Percentiles rank a stretch among this genome's conserved stretches.
phyloP scores from a whole-genome alignment of 352 stramenopile genomes.

The Aphanomyces stellatus region DNA sequence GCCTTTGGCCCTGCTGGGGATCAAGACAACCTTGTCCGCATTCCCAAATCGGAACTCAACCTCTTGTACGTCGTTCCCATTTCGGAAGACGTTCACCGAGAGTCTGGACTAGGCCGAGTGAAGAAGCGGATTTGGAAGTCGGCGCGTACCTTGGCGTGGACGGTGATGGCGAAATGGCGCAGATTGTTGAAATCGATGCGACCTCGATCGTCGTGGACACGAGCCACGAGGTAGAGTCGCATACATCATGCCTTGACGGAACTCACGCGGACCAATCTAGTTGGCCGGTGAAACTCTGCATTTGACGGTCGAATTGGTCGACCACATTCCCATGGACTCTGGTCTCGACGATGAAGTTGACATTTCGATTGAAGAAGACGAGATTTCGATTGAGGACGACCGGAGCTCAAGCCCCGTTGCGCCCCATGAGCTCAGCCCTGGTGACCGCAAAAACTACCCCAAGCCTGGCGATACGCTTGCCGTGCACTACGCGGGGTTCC shows the following conservation, averaged over 20 bases:
- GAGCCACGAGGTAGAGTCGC: constrained; percentile 16
- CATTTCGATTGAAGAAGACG: no score
- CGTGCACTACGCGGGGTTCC: constrained; percentile 76
- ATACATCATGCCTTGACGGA: no score
- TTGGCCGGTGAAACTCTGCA: constrained; percentile 70
- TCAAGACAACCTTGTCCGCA: constrained; percentile 31
- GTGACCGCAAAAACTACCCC: constrained; percentile 58
- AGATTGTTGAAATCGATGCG: constrained; percentile 53
- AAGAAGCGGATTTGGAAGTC: constrained; percentile 56
- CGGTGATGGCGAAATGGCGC: constrained; percentile 42
- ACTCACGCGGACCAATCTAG: not conserved
- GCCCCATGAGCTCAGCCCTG: constrained; percentile 52
- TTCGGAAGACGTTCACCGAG: not conserved
- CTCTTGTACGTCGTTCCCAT: constrained; percentile 29
- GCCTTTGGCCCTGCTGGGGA: constrained; percentile 60
- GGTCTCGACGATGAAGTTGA: no score
- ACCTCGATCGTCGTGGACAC: constrained; percentile 69
- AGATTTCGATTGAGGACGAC: no score
- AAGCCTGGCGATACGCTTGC: constrained; percentile 57
- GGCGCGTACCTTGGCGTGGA: constrained; percentile 51
- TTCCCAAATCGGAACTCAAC: constrained; percentile 66
- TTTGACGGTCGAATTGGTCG: constrained; percentile 59
- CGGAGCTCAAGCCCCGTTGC: constrained; percentile 53
- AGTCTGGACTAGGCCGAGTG: constrained; percentile 34
- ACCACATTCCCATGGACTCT: constrained; percentile 38